Evolutionary conservation across 305 asterid species (phyloP).

Genomic region (Fraxinus dipetala): DNA sequence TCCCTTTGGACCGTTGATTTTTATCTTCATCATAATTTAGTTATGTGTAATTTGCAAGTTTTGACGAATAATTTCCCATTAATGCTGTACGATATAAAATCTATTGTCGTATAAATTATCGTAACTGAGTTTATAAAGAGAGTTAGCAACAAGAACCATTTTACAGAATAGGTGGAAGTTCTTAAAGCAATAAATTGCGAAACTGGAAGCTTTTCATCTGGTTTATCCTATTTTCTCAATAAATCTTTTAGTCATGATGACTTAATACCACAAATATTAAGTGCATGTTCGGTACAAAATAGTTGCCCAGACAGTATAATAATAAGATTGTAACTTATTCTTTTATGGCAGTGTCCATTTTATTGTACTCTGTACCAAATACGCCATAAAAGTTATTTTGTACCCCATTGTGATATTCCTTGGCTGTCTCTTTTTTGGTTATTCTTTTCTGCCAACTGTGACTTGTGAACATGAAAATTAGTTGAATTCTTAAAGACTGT

Average conservation of each 20-base stretch:
- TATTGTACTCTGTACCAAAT: too few relatives aligned
- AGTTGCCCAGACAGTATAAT: too few relatives aligned
- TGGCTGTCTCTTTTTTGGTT: too few relatives aligned
- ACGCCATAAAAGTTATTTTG: too few relatives aligned
- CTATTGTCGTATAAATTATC: constrained; percentile 4
- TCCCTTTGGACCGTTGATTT: background rate
- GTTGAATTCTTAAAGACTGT: background rate
- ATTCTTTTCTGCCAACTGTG: too few relatives aligned
- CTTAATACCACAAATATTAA: background rate
- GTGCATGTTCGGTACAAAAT: background rate
- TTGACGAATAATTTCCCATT: constrained; percentile 11
- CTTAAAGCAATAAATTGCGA: background rate
- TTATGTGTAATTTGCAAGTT: constrained; percentile 16
- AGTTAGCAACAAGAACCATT: background rate
- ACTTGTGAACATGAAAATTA: background rate
- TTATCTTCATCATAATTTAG: constrained; percentile 4
- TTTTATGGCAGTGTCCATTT: too few relatives aligned
- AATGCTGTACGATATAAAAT: constrained; percentile 21
- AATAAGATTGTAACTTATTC: too few relatives aligned
- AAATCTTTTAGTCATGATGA: too few relatives aligned
- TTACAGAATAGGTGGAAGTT: background rate
- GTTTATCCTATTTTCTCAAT: background rate
- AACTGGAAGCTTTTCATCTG: background rate
- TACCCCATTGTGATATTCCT: too few relatives aligned
- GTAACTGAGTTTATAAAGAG: constrained; percentile 14